Evolutionary conservation across 495 filamentous ascomycete species (phyloP).

Genomic region (Cudoniella acicularis): DNA sequence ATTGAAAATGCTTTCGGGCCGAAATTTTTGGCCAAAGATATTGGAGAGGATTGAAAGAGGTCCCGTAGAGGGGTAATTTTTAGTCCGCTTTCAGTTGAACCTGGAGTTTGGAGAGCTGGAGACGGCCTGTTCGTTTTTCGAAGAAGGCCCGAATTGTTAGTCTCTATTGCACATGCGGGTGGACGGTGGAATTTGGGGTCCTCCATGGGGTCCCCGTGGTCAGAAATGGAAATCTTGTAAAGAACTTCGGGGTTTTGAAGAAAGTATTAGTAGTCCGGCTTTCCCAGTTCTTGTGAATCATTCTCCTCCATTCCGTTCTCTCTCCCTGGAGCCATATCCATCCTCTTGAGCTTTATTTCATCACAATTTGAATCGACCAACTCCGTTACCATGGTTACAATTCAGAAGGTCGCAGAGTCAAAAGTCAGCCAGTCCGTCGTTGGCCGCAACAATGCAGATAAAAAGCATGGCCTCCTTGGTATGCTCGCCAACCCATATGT

Average conservation of each 20-base stretch:
- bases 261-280: neutral
- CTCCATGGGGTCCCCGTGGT: neutral
- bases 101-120: neutral
- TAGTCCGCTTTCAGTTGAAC: neutral
- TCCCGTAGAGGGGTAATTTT: no score
- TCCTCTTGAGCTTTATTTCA: neutral
- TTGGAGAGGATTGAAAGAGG: no score
- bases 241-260: neutral
- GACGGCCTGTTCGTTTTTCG: neutral
- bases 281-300: no score
- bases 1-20: neutral
- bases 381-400: neutral
- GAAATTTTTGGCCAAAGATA: neutral
- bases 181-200: neutral
- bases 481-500: constrained; percentile 38
- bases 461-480: constrained; percentile 33
- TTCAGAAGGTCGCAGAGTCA: neutral
- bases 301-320: no score
- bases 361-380: neutral
- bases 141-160: neutral
- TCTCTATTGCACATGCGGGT: neutral
- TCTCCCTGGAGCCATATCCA: no score
- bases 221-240: neutral
- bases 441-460: constrained; percentile 34
- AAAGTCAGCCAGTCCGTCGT: constrained; percentile 32